phyloP scores from a whole-genome alignment of 2,329 filamentous ascomycete genomes.

The Calonectria hongkongensis region DNA sequence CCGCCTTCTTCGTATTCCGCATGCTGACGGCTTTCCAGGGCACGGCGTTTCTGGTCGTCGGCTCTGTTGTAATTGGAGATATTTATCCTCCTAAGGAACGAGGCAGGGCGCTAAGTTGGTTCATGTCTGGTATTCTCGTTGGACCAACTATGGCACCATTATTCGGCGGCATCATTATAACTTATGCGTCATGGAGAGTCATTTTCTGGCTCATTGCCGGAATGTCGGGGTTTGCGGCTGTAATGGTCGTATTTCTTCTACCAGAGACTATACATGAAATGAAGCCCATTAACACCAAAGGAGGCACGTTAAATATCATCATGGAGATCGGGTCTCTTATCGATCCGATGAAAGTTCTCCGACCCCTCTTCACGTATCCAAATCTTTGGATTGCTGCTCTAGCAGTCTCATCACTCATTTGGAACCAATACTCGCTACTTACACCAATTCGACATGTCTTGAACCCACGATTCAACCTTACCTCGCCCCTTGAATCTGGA shows the following conservation, averaged over 20 bases:
- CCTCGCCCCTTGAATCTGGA: constrained; percentile 77
- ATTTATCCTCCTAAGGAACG: constrained; percentile 77
- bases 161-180: constrained; percentile 81
- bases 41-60: constrained; percentile 80
- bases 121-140: constrained; percentile 78
- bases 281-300: constrained; percentile 30
- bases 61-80: constrained; percentile 76
- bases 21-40: constrained; percentile 82
- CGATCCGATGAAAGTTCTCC: constrained; percentile 33
- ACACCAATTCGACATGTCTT: constrained; percentile 82
- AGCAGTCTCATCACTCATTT: constrained; percentile 77
- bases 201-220: constrained; percentile 84
- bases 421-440: constrained; percentile 82
- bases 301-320: constrained; percentile 4
- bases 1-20: constrained; percentile 80
- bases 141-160: constrained; percentile 79
- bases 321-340: constrained; percentile 11
- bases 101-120: constrained; percentile 80
- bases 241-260: constrained; percentile 75
- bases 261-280: constrained; percentile 78
- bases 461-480: constrained; percentile 81
- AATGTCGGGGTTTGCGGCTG: constrained; percentile 73
- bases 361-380: constrained; percentile 67
- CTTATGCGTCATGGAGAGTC: constrained; percentile 78
- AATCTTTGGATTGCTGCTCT: constrained; percentile 77